phyloP scores from a whole-genome alignment of 495 filamentous ascomycete species.

The Xylaria cubensis region DNA sequence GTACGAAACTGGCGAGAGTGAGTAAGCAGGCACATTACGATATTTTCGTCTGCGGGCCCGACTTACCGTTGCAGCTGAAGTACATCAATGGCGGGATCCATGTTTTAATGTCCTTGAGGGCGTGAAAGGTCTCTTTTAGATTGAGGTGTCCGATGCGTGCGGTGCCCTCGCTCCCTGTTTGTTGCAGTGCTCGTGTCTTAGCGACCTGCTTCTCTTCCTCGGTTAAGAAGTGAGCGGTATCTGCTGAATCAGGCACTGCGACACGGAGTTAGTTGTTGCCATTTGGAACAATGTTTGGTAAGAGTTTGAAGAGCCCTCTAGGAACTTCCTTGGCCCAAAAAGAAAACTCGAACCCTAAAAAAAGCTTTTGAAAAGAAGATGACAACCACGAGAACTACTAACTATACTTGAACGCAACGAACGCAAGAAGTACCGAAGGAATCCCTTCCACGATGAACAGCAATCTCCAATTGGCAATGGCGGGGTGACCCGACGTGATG shows the following conservation, averaged over 20 bases:
- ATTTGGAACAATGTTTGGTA: too few relatives aligned
- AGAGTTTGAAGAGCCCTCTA: too few relatives aligned
- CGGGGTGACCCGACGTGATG: slow-evolving; percentile 73
- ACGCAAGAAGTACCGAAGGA: slow-evolving; percentile 70
- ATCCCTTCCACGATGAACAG: slow-evolving; percentile 85
- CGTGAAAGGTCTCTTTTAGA: slow-evolving; percentile 63
- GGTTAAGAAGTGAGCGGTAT: slow-evolving; percentile 71
- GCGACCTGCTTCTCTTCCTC: slow-evolving; percentile 75
- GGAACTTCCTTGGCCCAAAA: too few relatives aligned
- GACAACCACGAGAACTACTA: too few relatives aligned
- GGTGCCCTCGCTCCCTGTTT: slow-evolving; percentile 61
- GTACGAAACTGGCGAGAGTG: slow-evolving; percentile 60
- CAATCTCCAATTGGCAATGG: slow-evolving; percentile 77
- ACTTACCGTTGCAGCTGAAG: slow-evolving; percentile 59
- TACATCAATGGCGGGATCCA: slow-evolving; percentile 53
- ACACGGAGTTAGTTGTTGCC: too few relatives aligned
- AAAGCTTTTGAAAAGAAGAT: too few relatives aligned
- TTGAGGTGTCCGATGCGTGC: slow-evolving; percentile 58
- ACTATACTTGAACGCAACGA: slow-evolving; percentile 66
- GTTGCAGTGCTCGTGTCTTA: slow-evolving; percentile 64
- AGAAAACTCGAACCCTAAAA: too few relatives aligned
- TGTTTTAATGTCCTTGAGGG: slow-evolving; percentile 67
- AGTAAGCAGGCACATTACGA: slow-evolving; percentile 19
- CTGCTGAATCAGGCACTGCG: slow-evolving; percentile 71
- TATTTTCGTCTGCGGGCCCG: not conserved